Evolutionary conservation across 2,329 filamentous ascomycete genomes (phyloP), one percentile per base, ranked within the genome.

Genomic region (Aureobasidium uvarum): DNA sequence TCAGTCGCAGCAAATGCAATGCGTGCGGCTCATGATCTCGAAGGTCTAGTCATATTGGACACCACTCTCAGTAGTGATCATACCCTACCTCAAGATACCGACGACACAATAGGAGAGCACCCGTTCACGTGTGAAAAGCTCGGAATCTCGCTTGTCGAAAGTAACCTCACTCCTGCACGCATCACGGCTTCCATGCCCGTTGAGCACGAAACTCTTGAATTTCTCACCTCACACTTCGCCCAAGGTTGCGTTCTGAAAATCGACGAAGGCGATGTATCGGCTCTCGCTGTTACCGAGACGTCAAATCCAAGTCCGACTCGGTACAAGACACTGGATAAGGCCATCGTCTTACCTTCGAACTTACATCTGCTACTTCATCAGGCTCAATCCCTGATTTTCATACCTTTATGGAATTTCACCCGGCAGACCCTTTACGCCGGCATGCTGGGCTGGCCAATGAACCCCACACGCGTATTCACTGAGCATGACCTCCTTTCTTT

Each of bases 351-450:
- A 2, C 5, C 43, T 45, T 7, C 43, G 10, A n/a, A 45, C 11
- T 23, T 45, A 10, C 10, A 45, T 23, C 4, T 8, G 8, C n/a
- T 45, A 13, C 43, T 45, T 13, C n/a, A 45, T 2, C 20, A 23
- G 5, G n/a, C 43, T 13, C 43, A 23, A 10, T 80, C 81, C 59
- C 74, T 83, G 5, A 74, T 83, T 4, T 83, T 83, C 65, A 72
- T 82, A 13, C 81, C 81, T 0, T 67, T 83, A 0, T 83, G 80
- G 79, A 81, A 83, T 23, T 23, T 66, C 75, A 76, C 13, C 75
- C 77, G 14, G 1, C 74, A 80, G 54, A 11, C 46, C 3, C 82
- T 78, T 77, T 79, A 78, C 41, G 74, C 77, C 4, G 78, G 77
- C 23, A 78, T 66, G 2, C 18, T 79, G 39, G 74, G 77, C 4